Evolutionary conservation across 148 eudicot species (phyloP).

Genomic region (Linanthus parryae): DNA sequence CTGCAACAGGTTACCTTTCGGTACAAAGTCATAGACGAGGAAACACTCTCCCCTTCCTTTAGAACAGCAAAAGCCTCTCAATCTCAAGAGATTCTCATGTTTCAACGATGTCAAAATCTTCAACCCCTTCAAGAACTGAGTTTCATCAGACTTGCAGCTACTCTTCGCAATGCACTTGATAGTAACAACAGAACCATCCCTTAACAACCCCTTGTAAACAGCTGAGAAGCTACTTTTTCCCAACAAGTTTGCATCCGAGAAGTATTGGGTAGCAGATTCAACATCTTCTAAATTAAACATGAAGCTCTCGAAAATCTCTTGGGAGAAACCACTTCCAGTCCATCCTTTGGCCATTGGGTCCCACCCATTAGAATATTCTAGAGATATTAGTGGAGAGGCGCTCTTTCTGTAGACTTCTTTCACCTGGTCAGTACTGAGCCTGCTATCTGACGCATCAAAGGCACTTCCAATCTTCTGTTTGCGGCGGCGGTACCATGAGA

Average conservation of each 20-base stretch:
- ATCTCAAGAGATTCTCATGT: slow-evolving; percentile 61
- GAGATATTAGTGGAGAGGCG: slow-evolving; percentile 69
- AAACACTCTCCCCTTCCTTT: slow-evolving; percentile 90
- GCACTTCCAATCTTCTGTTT: slow-evolving; percentile 76
- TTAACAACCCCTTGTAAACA: slow-evolving; percentile 59
- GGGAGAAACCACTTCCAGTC: slow-evolving; percentile 30
- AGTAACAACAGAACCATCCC: slow-evolving; percentile 79
- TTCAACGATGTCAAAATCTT: slow-evolving; percentile 65
- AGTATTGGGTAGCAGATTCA: slow-evolving; percentile 76
- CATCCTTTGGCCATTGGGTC: slow-evolving; percentile 67
- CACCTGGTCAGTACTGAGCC: slow-evolving; percentile 63
- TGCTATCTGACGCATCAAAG: slow-evolving; percentile 36
- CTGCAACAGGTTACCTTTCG: slow-evolving; percentile 67
- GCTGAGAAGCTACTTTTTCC: slow-evolving; percentile 80
- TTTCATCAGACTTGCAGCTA: slow-evolving; percentile 79
- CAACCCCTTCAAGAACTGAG: slow-evolving; percentile 72
- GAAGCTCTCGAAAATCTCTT: slow-evolving; percentile 61
- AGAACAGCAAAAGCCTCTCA: slow-evolving; percentile 93
- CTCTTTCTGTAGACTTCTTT: slow-evolving; percentile 58
- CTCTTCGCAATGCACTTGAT: slow-evolving; percentile 72
- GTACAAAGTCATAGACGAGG: slow-evolving; percentile 68
- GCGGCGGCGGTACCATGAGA: slow-evolving; percentile 57
- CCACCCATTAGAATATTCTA: slow-evolving; percentile 84
- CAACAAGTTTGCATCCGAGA: slow-evolving; percentile 67
- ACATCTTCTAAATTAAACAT: slow-evolving; percentile 78